phyloP scores from a whole-genome alignment of 1,284 basidiomycete species.

The Trametes versicolor region DNA sequence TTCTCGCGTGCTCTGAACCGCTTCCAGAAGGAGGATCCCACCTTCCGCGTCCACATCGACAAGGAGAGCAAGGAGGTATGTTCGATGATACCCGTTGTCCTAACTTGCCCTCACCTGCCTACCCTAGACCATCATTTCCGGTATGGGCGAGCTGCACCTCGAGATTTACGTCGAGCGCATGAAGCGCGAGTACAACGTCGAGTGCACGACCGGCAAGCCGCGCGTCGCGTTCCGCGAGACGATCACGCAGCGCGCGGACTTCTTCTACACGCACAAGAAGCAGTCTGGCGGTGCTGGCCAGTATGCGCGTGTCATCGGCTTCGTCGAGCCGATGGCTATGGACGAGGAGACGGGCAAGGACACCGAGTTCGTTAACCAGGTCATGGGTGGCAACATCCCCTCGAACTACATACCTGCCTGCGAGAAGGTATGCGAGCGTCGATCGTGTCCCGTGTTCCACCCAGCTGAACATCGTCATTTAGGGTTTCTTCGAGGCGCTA shows the following conservation, averaged over 20 bases:
- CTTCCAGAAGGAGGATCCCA: constrained; percentile 99
- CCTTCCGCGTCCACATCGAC: constrained; percentile 98
- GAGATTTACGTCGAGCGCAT: constrained; percentile 99
- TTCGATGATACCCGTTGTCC: background rate
- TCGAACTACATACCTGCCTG: constrained; percentile 93
- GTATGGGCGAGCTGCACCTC: constrained; percentile 99
- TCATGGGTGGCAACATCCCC: constrained; percentile 95
- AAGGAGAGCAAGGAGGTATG: constrained; percentile 90
- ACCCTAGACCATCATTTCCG: constrained; percentile 95
- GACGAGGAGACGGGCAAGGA: constrained; percentile 88
- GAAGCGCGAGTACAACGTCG: constrained; percentile 97
- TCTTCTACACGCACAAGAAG: constrained; percentile 98
- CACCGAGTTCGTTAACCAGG: constrained; percentile 86
- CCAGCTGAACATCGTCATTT: constrained; percentile 11
- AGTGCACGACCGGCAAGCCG: constrained; percentile 95
- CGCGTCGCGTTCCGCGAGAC: constrained; percentile 98
- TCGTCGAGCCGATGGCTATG: constrained; percentile 91
- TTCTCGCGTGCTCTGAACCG: constrained; percentile 97
- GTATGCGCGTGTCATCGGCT: constrained; percentile 93
- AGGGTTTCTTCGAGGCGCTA: constrained; percentile 96
- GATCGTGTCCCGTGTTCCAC: background rate
- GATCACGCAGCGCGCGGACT: constrained; percentile 83
- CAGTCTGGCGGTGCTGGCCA: constrained; percentile 98
- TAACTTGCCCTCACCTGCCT: constrained; percentile 7
- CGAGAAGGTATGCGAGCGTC: constrained; percentile 75